Evolutionary conservation across 345 rosid genomes (phyloP).

Genomic region (Zanthoxylum bungeanum): DNA sequence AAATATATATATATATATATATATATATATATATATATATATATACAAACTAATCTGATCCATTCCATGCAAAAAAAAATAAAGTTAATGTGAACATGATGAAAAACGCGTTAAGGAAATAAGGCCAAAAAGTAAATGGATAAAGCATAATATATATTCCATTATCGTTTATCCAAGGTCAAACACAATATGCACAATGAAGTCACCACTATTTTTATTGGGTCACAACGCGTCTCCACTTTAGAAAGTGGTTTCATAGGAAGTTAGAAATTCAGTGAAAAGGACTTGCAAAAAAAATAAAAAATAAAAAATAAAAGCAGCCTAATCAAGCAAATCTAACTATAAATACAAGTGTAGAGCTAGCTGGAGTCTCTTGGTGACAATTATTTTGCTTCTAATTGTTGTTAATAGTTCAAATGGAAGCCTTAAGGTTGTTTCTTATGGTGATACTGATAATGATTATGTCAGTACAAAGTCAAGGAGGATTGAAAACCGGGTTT

Average conservation of each 20-base stretch:
- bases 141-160: background rate
- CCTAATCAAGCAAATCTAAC: background rate
- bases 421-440: slow-evolving; percentile 8
- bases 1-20: no score
- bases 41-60: background rate
- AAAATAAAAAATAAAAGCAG: no score
- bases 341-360: background rate
- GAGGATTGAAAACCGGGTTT: slow-evolving; percentile 45
- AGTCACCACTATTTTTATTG: background rate
- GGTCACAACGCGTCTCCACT: slow-evolving; percentile 32
- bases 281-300: slow-evolving; percentile 10
- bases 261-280: slow-evolving; percentile 3
- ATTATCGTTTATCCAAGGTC: background rate
- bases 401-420: slow-evolving; percentile 10
- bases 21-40: no score
- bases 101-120: slow-evolving; percentile 24
- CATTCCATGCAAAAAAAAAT: background rate
- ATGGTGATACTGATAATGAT: slow-evolving; percentile 14
- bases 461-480: slow-evolving; percentile 27
- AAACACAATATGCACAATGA: background rate
- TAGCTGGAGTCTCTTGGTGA: background rate
- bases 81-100: slow-evolving; percentile 26
- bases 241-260: background rate
- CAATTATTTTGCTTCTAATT: background rate
- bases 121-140: background rate